Percentiles rank a stretch among this genome's conserved stretches.
Evolutionary conservation across 495 filamentous ascomycete species (phyloP).

Genomic region (Bathelium albidoporum): DNA sequence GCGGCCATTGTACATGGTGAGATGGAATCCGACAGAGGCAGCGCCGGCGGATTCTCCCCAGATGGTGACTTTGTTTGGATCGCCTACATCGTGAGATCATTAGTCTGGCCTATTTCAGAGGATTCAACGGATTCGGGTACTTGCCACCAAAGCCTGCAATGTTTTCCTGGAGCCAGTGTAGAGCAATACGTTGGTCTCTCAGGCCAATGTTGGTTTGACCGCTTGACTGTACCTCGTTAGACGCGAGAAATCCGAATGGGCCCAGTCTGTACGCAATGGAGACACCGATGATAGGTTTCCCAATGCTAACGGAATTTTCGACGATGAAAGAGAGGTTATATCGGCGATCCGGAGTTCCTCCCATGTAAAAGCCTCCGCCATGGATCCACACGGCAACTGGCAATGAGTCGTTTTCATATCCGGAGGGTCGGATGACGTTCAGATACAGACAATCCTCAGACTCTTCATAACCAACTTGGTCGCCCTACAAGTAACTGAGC

Average conservation of each 20-base stretch:
- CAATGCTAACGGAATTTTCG: constrained; percentile 40
- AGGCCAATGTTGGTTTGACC: constrained; percentile 50
- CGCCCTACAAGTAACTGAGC: constrained; percentile 8
- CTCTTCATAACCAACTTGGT: constrained; percentile 19
- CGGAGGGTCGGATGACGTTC: constrained; percentile 53
- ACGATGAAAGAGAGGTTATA: constrained; percentile 48
- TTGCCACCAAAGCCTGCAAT: constrained; percentile 31
- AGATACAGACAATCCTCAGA: constrained; percentile 57
- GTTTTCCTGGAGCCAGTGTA: constrained; percentile 50
- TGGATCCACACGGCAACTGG: constrained; percentile 62
- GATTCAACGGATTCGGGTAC: background rate
- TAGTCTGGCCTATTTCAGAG: background rate
- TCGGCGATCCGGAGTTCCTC: constrained; percentile 37
- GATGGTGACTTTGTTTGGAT: constrained; percentile 29
- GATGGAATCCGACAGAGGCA: constrained; percentile 26
- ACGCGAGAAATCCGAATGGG: constrained; percentile 43
- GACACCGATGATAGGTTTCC: constrained; percentile 52
- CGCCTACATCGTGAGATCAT: constrained; percentile 10
- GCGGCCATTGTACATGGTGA: constrained; percentile 31
- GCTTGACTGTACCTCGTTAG: constrained; percentile 28
- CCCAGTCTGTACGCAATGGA: constrained; percentile 50
- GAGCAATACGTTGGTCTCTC: constrained; percentile 48
- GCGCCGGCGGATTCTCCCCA: constrained; percentile 21
- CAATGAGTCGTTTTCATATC: constrained; percentile 43
- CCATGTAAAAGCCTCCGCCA: constrained; percentile 51